Base-by-base conservation (phyloP, 2,329 filamentous ascomycete genomes). In the Ceratocystis colombiana region DNA sequence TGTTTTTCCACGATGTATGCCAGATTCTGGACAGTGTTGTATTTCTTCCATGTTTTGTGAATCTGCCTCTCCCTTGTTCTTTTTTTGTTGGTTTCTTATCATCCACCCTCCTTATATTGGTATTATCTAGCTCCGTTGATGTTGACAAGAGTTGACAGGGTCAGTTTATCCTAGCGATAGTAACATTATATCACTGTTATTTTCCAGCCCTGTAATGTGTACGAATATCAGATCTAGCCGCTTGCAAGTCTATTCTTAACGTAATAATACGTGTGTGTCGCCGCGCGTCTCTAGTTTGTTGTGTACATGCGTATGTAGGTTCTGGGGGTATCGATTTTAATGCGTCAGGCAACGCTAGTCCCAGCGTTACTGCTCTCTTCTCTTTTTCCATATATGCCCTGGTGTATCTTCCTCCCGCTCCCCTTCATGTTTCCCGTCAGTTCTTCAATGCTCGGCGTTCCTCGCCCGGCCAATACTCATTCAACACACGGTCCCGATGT, bases 401-500 rank as follows among this genome's bases (percentile, higher is more conserved):
- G 10, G 37, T 41, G 37, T 41, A 41, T 22, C 6, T 30, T 12
- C 3, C n/a, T 22, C 30, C 25, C 3, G 2, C 22, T 33, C 53
- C 53, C 10, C 55, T 28, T 2, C 30, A 17, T 25, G 7, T n/a
- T 10, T 17, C 28, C 6, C 20, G 17, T 59, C 55, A 59, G 12
- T 8, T 30, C 55, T 37, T 15, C 48, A 68, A 41, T 8, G 41
- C 48, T 15, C 61, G 30, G 22, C 59, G 46, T 20, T 65, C 55
- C 33, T 64, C 48, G 33, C 65, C 64, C 6, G 46, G 33, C 66
- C 65, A 70, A 62, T 70, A 73, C 62, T 55, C 66, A 25, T 68
- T 71, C 63, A 74, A 59, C 50, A 82, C 69, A 64, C 73, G 72
- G 53, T 70, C 68, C 62, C 73, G 70, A 68, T 80, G 78, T 57